phyloP scores from a whole-genome alignment of 495 filamentous ascomycete genomes.

The Penicillium flavigenum region DNA sequence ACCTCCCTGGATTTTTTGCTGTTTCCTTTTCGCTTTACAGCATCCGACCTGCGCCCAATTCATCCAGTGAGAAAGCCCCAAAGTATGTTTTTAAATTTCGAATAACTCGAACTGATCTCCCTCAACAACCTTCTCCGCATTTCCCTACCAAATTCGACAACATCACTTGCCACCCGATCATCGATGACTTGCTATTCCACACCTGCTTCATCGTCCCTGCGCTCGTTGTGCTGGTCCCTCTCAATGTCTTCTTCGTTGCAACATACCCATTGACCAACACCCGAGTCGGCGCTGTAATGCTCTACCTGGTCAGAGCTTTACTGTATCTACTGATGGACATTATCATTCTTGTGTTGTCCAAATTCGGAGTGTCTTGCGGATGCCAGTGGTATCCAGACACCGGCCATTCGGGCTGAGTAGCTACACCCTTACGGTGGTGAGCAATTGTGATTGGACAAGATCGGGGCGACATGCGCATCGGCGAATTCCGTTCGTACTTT shows the following conservation, averaged over 20 bases:
- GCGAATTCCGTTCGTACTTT: neutral
- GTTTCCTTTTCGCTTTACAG: constrained; percentile 22
- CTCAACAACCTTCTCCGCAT: neutral
- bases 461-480: neutral
- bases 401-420: neutral
- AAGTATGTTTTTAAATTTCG: constrained; percentile 8
- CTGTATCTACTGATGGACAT: neutral
- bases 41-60: constrained; percentile 3
- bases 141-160: neutral
- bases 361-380: neutral
- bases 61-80: neutral
- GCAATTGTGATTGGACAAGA: neutral
- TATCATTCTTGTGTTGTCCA: neutral
- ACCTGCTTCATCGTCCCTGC: constrained; percentile 19
- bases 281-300: neutral
- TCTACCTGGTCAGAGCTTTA: neutral
- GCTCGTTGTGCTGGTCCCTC: constrained; percentile 10
- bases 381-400: neutral
- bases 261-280: neutral
- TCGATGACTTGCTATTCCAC: constrained; percentile 20
- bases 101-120: constrained; percentile 10
- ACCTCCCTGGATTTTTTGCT: constrained; percentile 9
- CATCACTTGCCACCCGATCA: neutral
- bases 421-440: neutral
- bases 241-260: constrained; percentile 2